phyloP scores from a whole-genome alignment of 2,329 filamentous ascomycete species.

The Beauveria brongniartii region DNA sequence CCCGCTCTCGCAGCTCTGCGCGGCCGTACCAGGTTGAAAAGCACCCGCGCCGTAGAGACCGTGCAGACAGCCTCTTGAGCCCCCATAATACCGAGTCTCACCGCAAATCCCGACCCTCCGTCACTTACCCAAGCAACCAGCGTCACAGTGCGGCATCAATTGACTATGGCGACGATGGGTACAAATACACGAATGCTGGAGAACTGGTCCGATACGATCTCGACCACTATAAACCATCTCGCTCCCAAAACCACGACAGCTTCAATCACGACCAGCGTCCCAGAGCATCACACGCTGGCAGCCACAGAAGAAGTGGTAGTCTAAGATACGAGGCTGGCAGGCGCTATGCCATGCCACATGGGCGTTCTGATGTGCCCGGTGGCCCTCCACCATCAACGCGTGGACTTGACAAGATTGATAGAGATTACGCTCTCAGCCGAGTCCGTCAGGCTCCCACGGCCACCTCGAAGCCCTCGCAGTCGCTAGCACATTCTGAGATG shows the following conservation, averaged over 20 bases:
- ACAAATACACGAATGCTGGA: slow-evolving; percentile 56
- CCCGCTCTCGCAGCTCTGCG: slow-evolving; percentile 39
- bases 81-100: slow-evolving; percentile 36
- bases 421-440: slow-evolving; percentile 36
- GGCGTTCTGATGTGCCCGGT: slow-evolving; percentile 32
- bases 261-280: slow-evolving; percentile 48
- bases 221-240: slow-evolving; percentile 38
- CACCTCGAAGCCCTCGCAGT: slow-evolving; percentile 29
- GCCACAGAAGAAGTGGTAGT: slow-evolving; percentile 24
- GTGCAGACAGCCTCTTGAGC: slow-evolving; percentile 34
- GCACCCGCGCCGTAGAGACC: slow-evolving; percentile 40
- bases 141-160: slow-evolving; percentile 36
- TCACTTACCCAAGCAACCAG: slow-evolving; percentile 35
- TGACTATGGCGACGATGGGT: slow-evolving; percentile 51
- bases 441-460: slow-evolving; percentile 31
- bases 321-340: not conserved
- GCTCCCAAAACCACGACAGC: slow-evolving; percentile 43
- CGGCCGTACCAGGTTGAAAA: slow-evolving; percentile 45
- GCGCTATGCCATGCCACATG: slow-evolving; percentile 27
- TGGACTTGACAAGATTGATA: slow-evolving; percentile 62
- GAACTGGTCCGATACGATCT: slow-evolving; percentile 56
- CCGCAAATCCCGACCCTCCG: slow-evolving; percentile 37
- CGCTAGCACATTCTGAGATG: slow-evolving; percentile 16
- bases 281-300: slow-evolving; percentile 43
- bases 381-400: slow-evolving; percentile 61